Evolutionary conservation across 108 stramenopile species (phyloP).

Genomic region (Pseudonitzschia delicatissima): DNA sequence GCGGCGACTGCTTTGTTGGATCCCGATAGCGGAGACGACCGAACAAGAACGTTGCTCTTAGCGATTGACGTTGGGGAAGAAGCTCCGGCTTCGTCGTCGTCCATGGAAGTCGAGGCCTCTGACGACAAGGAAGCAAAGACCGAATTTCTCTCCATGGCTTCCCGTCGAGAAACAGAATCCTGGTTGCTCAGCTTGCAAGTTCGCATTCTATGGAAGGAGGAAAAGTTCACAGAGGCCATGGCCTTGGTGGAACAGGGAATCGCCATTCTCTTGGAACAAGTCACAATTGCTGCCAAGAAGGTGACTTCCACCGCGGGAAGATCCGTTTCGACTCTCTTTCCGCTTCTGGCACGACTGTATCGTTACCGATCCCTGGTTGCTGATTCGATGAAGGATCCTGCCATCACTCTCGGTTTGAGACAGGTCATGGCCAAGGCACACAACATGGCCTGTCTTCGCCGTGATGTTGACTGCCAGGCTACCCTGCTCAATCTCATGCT

Average conservation of each 20-base stretch:
- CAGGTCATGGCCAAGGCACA: constrained; percentile 63
- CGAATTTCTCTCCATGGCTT: constrained; percentile 37
- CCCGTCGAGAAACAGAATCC: constrained; percentile 62
- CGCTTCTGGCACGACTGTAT: constrained; percentile 73
- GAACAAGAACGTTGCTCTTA: background rate
- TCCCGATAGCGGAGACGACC: constrained; percentile 31
- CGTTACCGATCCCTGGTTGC: constrained; percentile 71
- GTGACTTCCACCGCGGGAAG: constrained; percentile 28
- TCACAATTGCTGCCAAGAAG: constrained; percentile 39
- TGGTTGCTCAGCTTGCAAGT: constrained; percentile 72
- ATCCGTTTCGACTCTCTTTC: constrained; percentile 58
- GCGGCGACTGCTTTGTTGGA: constrained; percentile 54
- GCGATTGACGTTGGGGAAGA: background rate
- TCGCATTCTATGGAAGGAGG: constrained; percentile 56
- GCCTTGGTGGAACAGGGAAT: constrained; percentile 49
- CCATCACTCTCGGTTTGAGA: constrained; percentile 36
- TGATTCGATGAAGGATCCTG: constrained; percentile 41
- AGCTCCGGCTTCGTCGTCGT: background rate
- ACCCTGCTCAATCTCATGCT: constrained; percentile 84
- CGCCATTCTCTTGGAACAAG: constrained; percentile 44
- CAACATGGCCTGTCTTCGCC: constrained; percentile 72
- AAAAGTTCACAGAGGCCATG: constrained; percentile 41
- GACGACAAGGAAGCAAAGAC: constrained; percentile 12
- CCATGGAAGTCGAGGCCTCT: constrained; percentile 32
- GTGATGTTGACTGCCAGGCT: constrained; percentile 75